Conservation (phyloP, 306 rosid species). For the Argentina anserina region DNA sequence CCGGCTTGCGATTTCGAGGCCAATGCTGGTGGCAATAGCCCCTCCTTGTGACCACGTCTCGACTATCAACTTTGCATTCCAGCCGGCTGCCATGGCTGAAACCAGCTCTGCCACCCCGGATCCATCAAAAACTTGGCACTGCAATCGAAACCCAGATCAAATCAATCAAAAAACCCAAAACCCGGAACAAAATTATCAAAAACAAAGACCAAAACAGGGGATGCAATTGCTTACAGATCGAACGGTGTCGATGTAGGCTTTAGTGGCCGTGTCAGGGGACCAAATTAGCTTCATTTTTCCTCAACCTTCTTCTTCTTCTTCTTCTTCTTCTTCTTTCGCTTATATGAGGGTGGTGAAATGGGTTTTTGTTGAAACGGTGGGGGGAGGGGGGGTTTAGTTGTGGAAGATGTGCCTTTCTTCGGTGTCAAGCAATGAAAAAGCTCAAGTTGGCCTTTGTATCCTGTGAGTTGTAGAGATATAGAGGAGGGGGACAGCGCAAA, state of each 20-base stretch:
- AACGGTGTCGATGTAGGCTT: constrained; percentile 84
- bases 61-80: constrained; percentile 76
- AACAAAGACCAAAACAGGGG: background rate
- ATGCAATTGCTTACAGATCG: constrained; percentile 46
- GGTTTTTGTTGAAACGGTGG: background rate
- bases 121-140: constrained; percentile 57
- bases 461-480: background rate
- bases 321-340: background rate
- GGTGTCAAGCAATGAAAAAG: constrained; percentile 11
- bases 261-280: constrained; percentile 87
- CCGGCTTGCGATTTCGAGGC: constrained; percentile 57
- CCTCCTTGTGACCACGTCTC: constrained; percentile 95
- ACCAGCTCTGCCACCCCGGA: constrained; percentile 83
- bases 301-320: background rate
- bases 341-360: background rate
- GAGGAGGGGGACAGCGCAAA: background rate
- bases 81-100: constrained; percentile 95
- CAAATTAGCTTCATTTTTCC: constrained; percentile 73
- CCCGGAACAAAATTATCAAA: background rate
- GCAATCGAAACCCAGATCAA: constrained; percentile 17
- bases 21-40: constrained; percentile 58
- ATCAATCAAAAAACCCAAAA: background rate
- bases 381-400: background rate
- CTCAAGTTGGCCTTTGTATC: constrained; percentile 19
- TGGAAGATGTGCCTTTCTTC: constrained; percentile 1